phyloP scores from a whole-genome alignment of 1,139 yeast genomes.

The Candida labiduridarum region DNA sequence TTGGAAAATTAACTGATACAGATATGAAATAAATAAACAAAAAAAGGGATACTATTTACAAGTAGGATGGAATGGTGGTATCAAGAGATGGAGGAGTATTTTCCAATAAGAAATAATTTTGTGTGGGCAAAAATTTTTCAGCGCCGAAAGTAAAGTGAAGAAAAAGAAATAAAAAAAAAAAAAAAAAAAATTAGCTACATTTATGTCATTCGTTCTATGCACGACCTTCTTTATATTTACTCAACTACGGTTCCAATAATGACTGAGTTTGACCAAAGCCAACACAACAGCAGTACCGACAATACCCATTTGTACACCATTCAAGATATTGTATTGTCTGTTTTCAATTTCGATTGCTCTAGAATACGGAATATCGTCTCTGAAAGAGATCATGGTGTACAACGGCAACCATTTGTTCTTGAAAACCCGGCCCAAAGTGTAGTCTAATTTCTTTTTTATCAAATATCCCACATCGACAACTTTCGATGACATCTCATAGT shows the following conservation, averaged over 20 bases:
- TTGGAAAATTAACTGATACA: not conserved
- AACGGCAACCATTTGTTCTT: constrained; percentile 73
- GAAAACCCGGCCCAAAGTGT: constrained; percentile 54
- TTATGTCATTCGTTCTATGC: not conserved
- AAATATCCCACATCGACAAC: constrained; percentile 69
- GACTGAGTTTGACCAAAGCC: constrained; percentile 13
- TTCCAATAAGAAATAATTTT: not conserved
- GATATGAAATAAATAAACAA: not conserved
- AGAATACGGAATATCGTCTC: constrained; percentile 80
- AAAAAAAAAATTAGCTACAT: not conserved
- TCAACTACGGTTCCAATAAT: constrained; percentile 6
- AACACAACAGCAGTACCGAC: constrained; percentile 19
- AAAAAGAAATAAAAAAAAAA: constrained; percentile 2
- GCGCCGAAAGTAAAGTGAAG: not conserved
- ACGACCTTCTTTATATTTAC: not conserved
- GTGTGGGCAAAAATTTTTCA: constrained; percentile 5
- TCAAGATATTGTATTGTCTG: constrained; percentile 51
- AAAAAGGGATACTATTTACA: constrained; percentile 5
- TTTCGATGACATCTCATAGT: constrained; percentile 83
- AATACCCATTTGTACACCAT: constrained; percentile 25
- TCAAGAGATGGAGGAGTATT: not conserved
- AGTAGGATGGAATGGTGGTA: not conserved
- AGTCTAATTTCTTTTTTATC: constrained; percentile 69
- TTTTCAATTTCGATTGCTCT: constrained; percentile 61
- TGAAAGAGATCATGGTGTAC: constrained; percentile 89